phyloP scores from a whole-genome alignment of 1,284 basidiomycete species.

The Heterobasidion irregulare region DNA sequence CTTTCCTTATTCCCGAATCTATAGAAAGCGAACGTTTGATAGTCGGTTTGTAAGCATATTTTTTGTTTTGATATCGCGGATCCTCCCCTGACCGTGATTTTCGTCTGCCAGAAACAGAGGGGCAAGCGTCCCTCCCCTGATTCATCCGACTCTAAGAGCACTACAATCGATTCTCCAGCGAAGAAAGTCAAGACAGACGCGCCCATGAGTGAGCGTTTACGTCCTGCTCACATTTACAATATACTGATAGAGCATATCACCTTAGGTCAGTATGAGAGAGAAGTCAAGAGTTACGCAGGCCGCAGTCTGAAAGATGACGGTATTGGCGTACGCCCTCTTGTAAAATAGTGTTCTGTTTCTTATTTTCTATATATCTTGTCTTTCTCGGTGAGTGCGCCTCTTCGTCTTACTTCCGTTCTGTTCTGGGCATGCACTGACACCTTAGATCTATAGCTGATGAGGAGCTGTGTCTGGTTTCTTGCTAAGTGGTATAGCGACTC shows the following conservation, averaged over 20 bases:
- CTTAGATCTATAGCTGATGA: background rate
- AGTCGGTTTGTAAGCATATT: conserved; percentile 48
- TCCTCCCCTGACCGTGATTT: background rate
- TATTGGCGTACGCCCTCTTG: conserved; percentile 28
- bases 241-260: background rate
- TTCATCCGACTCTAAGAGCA: conserved; percentile 16
- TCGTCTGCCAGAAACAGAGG: conserved; percentile 39
- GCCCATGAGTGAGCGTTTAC: conserved; percentile 22
- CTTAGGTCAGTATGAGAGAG: conserved; percentile 27
- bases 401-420: background rate
- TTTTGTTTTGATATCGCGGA: background rate
- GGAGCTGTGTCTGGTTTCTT: background rate
- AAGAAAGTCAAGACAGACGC: conserved; percentile 31
- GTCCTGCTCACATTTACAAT: background rate
- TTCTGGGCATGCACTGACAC: background rate
- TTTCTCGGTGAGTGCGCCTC: background rate
- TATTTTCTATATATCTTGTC: background rate
- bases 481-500: background rate
- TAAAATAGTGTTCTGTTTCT: conserved; percentile 21
- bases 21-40: conserved; percentile 52
- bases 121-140: conserved; percentile 49
- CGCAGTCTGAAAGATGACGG: conserved; percentile 30
- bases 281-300: conserved; percentile 27
- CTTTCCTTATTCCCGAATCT: conserved; percentile 3
- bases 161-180: conserved; percentile 24